Evolutionary conservation across 2,329 filamentous ascomycete species (phyloP), one percentile per base, ranked within the genome.

Genomic region (Trichoderma lentiforme): DNA sequence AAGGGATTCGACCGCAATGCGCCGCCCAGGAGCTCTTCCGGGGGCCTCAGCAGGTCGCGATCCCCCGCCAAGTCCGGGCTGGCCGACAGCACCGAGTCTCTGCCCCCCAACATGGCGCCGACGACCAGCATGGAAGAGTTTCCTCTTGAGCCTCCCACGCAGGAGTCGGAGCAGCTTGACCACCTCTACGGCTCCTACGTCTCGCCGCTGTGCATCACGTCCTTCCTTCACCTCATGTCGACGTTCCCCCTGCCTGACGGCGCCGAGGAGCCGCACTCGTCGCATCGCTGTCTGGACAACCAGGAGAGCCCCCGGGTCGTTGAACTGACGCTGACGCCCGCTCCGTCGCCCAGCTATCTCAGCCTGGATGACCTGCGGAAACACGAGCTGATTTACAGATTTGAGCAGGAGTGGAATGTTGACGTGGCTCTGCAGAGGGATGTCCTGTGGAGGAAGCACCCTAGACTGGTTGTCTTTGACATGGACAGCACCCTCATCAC

Each of bases 401-500:
- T 97, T 78, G 93, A 97, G 86, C 88, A 90, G 74, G 92, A 95
- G 80, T 97, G 93, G 93, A 95, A 94, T 78, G 91, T 96, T 53
- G 93, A 97, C 81, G 91, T 95, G 15, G 89, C 93, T 24, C 85
- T 97, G 74, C 93, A 97, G 81, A 82, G 82, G 53, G 93, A 95
- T 78, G 88, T 85, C 34, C 85, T 95, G 36, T 94, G 91, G 85
- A 87, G 94, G 72, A 88, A 91, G 32, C 89, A 97, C 81, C 95
- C 95, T 75, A 89, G 95, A 9, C 86, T 98, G 12, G 94, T 95
- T 4, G 93, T 98, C 36, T 99, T 99, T 79, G 96, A 99, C 81
- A 99, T 99, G 96, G 96, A 99, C 84, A 96, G 92, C 81, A 99
- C 96, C 0, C 88, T 99, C 73, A 98, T 99, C 80, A 92, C 95